A percentile compares a stretch with the other conserved stretches of the same genome.
Evolutionary conservation across 2,329 filamentous ascomycete genomes (phyloP).

Genomic region (Penicillium sclerotiorum): DNA sequence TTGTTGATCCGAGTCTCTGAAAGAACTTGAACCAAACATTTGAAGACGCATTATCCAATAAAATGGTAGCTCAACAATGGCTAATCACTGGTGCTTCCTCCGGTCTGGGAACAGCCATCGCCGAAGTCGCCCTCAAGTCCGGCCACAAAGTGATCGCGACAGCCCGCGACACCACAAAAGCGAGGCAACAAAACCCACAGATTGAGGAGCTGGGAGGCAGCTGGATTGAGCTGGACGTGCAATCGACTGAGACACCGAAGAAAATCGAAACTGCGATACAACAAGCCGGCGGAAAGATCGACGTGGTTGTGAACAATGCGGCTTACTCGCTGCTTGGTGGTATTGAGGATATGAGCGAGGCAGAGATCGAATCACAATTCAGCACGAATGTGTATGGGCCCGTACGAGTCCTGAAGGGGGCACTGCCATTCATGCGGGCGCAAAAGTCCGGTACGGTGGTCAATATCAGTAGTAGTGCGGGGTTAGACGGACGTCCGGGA

Average conservation of each 20-base stretch:
- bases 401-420: slow-evolving; percentile 25
- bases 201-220: slow-evolving; percentile 18
- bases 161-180: slow-evolving; percentile 25
- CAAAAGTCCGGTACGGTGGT: slow-evolving; percentile 26
- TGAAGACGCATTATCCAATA: neutral
- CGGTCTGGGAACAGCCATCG: slow-evolving; percentile 24
- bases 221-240: slow-evolving; percentile 20
- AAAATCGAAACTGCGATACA: slow-evolving; percentile 8
- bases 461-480: slow-evolving; percentile 29
- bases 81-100: slow-evolving; percentile 26
- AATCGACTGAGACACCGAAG: slow-evolving; percentile 1
- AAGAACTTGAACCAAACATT: neutral
- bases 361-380: slow-evolving; percentile 24
- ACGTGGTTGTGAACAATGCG: slow-evolving; percentile 25
- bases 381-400: slow-evolving; percentile 32
- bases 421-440: slow-evolving; percentile 30
- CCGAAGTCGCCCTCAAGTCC: slow-evolving; percentile 21
- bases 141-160: slow-evolving; percentile 29
- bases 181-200: slow-evolving; percentile 18
- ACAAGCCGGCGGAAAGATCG: slow-evolving; percentile 8
- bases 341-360: slow-evolving; percentile 30
- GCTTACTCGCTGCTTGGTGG: slow-evolving; percentile 25
- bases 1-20: too few relatives aligned
- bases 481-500: slow-evolving; percentile 20
- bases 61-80: slow-evolving; percentile 16